Percentiles rank a stretch among this genome's conserved stretches.
Conservation (phyloP, 177 flowering plant genomes). For the Tripterygium wilfordii region DNA sequence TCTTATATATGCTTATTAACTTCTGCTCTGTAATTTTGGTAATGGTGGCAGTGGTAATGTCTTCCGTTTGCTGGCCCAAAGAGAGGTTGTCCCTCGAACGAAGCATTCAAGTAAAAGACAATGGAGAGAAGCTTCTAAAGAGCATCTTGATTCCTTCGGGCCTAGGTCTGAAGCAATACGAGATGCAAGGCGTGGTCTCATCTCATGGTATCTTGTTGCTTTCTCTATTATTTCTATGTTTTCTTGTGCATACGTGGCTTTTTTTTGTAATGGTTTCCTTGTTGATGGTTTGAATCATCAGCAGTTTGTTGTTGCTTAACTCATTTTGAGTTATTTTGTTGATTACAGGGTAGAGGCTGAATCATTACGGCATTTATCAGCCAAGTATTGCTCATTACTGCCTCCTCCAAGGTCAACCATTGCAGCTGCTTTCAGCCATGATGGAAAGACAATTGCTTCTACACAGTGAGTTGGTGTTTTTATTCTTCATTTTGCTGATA, state of each 20-base stretch:
- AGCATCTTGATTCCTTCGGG: conserved; percentile 17
- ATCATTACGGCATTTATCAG: conserved; percentile 75
- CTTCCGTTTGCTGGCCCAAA: conserved; percentile 45
- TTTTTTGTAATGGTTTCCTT: too few species aligned
- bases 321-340: too few species aligned
- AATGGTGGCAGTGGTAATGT: conserved; percentile 55
- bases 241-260: too few species aligned
- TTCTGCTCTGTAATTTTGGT: too few species aligned
- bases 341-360: conserved; percentile 88
- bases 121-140: conserved; percentile 48
- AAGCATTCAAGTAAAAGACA: conserved; percentile 44
- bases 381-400: conserved; percentile 74
- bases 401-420: conserved; percentile 99
- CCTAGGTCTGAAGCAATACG: conserved; percentile 24
- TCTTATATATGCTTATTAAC: too few species aligned
- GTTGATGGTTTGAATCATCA: too few species aligned
- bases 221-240: neutral
- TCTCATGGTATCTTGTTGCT: conserved; percentile 67
- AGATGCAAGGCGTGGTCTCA: conserved; percentile 60
- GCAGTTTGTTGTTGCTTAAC: too few species aligned
- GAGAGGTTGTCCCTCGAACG: conserved; percentile 68
- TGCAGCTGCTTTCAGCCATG: conserved; percentile 97
- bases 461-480: conserved; percentile 85
- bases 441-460: conserved; percentile 91
- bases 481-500: too few species aligned